A percentile compares a stretch with the other conserved stretches of the same genome.
phyloP scores from a whole-genome alignment of 257 asterid genomes.

The Fraxinus pennsylvanica region DNA sequence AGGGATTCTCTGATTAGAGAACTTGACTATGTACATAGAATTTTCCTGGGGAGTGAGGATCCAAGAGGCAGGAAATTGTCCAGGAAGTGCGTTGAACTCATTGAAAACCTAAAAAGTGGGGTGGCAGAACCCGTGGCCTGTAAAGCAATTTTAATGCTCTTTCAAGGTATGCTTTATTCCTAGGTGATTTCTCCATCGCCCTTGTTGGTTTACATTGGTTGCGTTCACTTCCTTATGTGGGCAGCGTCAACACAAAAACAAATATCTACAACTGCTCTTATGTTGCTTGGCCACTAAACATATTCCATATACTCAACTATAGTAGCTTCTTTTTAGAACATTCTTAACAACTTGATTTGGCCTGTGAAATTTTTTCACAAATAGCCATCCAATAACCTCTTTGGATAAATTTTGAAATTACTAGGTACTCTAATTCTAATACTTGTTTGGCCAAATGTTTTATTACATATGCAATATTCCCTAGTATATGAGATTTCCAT shows the following conservation, averaged over 20 bases:
- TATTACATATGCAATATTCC: background rate
- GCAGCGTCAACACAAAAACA: background rate
- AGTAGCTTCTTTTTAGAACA: background rate
- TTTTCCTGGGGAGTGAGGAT: constrained; percentile 85
- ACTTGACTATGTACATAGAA: constrained; percentile 83
- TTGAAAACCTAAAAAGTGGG: constrained; percentile 71
- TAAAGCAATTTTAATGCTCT: constrained; percentile 63
- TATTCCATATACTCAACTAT: background rate
- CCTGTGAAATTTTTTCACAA: background rate
- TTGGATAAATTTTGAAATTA: background rate
- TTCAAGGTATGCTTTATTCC: constrained; percentile 61
- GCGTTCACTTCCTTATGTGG: background rate
- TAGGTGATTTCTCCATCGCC: background rate
- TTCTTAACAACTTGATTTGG: background rate
- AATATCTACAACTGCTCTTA: background rate
- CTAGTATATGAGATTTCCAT: background rate
- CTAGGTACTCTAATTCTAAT: background rate
- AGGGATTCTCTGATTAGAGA: constrained; percentile 78
- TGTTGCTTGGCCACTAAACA: background rate
- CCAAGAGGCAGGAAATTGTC: constrained; percentile 66
- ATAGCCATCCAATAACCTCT: background rate
- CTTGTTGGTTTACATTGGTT: constrained; percentile 16
- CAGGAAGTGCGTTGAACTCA: constrained; percentile 84
- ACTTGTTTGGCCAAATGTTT: background rate
- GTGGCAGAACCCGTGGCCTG: constrained; percentile 66